Evolutionary conservation across 2,329 filamentous ascomycete species (phyloP).

Genomic region (Diaporthe humulicola): DNA sequence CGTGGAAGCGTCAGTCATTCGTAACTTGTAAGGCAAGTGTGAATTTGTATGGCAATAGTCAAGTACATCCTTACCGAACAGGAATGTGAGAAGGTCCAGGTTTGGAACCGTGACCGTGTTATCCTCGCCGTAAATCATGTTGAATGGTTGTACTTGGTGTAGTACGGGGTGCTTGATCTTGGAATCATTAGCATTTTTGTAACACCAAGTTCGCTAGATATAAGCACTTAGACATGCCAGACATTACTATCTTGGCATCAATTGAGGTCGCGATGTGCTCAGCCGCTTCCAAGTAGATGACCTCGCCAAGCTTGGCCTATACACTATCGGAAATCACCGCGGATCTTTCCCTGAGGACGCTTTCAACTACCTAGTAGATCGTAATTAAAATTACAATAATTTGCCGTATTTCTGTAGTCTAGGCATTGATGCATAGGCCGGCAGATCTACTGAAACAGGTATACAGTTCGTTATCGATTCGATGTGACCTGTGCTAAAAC

Average conservation of each 20-base stretch:
- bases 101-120: neutral
- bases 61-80: neutral
- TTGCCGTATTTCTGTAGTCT: neutral
- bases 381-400: neutral
- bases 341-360: neutral
- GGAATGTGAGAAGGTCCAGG: neutral
- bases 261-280: neutral
- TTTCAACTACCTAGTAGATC: neutral
- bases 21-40: accelerated
- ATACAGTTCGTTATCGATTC: neutral
- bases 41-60: neutral
- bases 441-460: neutral
- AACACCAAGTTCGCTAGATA: accelerated
- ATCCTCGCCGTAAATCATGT: conserved; percentile 4
- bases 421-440: neutral
- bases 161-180: accelerated
- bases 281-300: neutral
- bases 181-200: neutral
- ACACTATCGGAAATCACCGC: neutral
- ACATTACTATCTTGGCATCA: neutral
- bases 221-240: too few relatives aligned
- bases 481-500: neutral
- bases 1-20: accelerated
- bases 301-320: neutral
- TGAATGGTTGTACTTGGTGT: neutral